Evolutionary conservation across 1,284 basidiomycete genomes (phyloP).

Genomic region (Uromyces viciae-fabae): DNA sequence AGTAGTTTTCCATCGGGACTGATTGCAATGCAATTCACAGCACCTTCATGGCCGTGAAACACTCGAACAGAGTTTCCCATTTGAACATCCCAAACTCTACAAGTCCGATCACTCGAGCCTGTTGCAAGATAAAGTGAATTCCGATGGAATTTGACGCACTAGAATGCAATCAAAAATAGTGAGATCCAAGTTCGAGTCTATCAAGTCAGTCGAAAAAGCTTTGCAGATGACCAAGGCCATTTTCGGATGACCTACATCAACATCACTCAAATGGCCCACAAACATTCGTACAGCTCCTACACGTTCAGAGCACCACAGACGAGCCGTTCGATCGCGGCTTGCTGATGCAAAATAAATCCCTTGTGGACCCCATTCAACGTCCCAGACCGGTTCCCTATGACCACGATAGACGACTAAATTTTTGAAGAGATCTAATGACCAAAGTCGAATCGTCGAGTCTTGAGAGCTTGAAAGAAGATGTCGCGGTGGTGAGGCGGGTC

Average conservation of each 20-base stretch:
- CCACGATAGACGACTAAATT: conserved; percentile 92
- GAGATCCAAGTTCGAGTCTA: background rate
- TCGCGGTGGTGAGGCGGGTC: conserved; percentile 77
- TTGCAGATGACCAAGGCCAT: conserved; percentile 28
- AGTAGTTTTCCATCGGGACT: conserved; percentile 91
- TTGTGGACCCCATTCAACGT: conserved; percentile 95
- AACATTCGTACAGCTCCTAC: conserved; percentile 83
- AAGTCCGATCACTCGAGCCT: conserved; percentile 91
- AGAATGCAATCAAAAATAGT: conserved; percentile 12
- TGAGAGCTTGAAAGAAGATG: conserved; percentile 89
- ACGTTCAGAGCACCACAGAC: conserved; percentile 93
- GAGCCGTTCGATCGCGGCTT: conserved; percentile 86
- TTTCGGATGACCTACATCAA: conserved; percentile 71
- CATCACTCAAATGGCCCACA: conserved; percentile 92
- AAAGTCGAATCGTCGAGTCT: conserved; percentile 83
- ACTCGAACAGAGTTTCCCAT: conserved; percentile 86
- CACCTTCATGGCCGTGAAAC: conserved; percentile 89
- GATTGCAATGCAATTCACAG: conserved; percentile 80
- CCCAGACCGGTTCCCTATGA: conserved; percentile 97
- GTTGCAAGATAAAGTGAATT: conserved; percentile 97
- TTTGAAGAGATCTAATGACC: conserved; percentile 91
- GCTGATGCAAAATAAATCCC: conserved; percentile 98
- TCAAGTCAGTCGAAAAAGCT: conserved; percentile 15
- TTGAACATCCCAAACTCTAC: conserved; percentile 97
- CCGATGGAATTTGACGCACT: conserved; percentile 95